Conservation (phyloP, 2,329 filamentous ascomycete genomes). For the Xylaria polymorpha region DNA sequence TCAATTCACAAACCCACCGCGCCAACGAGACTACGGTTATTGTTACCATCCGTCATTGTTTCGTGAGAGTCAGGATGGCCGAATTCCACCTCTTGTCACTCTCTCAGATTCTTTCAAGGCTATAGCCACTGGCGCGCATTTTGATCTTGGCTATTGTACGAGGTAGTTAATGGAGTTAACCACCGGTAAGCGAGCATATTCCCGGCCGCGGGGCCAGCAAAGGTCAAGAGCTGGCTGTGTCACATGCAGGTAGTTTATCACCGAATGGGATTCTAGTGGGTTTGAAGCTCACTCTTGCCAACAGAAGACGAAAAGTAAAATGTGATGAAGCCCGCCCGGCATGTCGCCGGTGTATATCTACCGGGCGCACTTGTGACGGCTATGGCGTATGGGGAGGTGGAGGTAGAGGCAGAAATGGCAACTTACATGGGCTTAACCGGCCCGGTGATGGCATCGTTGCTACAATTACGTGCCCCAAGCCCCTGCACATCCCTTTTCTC, state of each 20-base stretch:
- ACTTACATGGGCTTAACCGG: neutral
- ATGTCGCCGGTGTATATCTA: conserved; percentile 1
- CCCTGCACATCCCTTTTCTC: neutral
- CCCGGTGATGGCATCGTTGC: neutral
- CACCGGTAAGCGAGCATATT: neutral
- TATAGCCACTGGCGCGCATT: neutral
- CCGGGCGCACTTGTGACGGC: conserved; percentile 1
- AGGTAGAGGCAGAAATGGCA: neutral
- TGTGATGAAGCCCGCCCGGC: conserved; percentile 1
- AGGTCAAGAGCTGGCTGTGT: conserved; percentile 10
- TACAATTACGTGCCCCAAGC: neutral
- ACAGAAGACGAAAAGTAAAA: conserved; percentile 6
- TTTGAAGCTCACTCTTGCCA: neutral
- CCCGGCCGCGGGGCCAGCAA: neutral
- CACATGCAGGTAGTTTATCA: conserved; percentile 5
- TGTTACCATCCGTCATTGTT: neutral
- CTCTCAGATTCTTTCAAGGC: neutral
- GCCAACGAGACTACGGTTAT: neutral
- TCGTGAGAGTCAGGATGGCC: neutral
- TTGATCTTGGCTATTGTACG: neutral
- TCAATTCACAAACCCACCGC: conserved; percentile 2
- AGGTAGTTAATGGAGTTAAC: neutral
- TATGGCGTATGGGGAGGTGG: conserved; percentile 9
- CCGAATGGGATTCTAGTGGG: neutral
- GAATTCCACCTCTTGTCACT: neutral